Conservation (phyloP, 106 monocot genomes). For the Hemerocallis citrina region DNA sequence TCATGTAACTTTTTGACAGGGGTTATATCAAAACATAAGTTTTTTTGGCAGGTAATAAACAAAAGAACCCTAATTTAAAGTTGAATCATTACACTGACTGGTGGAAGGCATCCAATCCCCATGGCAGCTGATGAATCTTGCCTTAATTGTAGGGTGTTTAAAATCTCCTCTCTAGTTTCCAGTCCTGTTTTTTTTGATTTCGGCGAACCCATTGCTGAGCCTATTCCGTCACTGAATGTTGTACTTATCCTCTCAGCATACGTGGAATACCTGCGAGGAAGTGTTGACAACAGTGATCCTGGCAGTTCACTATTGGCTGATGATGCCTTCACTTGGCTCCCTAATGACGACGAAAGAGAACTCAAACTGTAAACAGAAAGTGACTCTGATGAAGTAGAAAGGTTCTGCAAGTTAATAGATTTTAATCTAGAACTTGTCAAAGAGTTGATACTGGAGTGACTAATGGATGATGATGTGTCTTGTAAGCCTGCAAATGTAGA, state of each 20-base stretch:
- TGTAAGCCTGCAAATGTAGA: conserved; percentile 38
- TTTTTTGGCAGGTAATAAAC: conserved; percentile 2
- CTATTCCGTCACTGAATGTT: conserved; percentile 49
- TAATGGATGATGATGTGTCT: conserved; percentile 36
- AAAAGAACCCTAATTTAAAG: no score
- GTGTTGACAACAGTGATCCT: conserved; percentile 20
- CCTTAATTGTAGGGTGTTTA: conserved; percentile 35
- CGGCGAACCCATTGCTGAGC: conserved; percentile 46
- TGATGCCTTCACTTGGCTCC: conserved; percentile 15
- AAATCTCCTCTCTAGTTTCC: conserved; percentile 75
- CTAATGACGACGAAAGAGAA: conserved; percentile 22
- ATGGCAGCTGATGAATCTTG: conserved; percentile 34
- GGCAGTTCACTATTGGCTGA: conserved; percentile 30
- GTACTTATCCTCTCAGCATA: conserved; percentile 70
- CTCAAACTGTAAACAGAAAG: conserved; percentile 24
- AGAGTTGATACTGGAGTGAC: conserved; percentile 23
- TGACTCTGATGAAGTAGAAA: conserved; percentile 22
- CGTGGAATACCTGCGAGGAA: conserved; percentile 43
- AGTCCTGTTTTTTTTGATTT: conserved; percentile 80
- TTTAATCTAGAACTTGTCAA: conserved; percentile 27
- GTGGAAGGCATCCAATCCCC: conserved; percentile 23
- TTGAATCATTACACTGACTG: conserved; percentile 36
- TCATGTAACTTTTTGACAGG: not conserved
- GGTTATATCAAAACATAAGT: not conserved
- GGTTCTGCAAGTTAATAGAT: conserved; percentile 28